Evolutionary conservation across 2,329 filamentous ascomycete species (phyloP), one percentile per base, ranked within the genome.

Genomic region (Coniochaeta sp.): DNA sequence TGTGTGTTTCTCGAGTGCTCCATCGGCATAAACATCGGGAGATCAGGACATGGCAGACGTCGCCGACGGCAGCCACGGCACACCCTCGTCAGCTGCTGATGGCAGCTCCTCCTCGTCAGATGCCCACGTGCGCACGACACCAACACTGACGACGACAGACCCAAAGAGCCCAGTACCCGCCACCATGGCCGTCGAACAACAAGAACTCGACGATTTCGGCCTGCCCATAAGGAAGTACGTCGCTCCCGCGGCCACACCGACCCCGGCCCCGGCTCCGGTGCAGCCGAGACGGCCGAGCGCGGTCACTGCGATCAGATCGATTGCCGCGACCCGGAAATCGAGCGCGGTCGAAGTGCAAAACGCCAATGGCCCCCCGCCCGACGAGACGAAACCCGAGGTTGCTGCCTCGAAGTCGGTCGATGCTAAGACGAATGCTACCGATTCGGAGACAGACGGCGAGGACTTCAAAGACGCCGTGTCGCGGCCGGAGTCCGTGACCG

Each of bases 181-280:
- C 36, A 60, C 64, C 64, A 73, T 71, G 68, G 66, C 69, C 63
- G 65, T 68, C 62, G 68, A 67, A 62, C 68, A 65, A 60, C 71
- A 69, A 57, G 84, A 88, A 67, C 74, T 86, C 61, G 88, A 91
- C 71, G 88, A 91, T 65, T 91, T 90, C 70, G 88, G 88, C 57
- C 75, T 91, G 64, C 87, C 87, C 19, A 81, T 88, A 63, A 79
- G 78, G 70, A 82, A 79, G 72, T 67, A 73, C 70, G 59, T 30
- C 36, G 17, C 61, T 1, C 36, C n/a, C n/a, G n/a, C 62, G 28
- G 22, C 59, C 50, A 6, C 19, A 50, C 52, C 10, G 60, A 50
- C 47, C 32, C 54, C 55, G 34, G 24, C n/a, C 19, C 19, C 55
- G 6, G 30, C 30, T 34, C 30, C 54, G 54, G 54, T 34, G 14